Base-by-base conservation (phyloP, 75 land plant genomes). In the Sequoiadendron giganteum region DNA sequence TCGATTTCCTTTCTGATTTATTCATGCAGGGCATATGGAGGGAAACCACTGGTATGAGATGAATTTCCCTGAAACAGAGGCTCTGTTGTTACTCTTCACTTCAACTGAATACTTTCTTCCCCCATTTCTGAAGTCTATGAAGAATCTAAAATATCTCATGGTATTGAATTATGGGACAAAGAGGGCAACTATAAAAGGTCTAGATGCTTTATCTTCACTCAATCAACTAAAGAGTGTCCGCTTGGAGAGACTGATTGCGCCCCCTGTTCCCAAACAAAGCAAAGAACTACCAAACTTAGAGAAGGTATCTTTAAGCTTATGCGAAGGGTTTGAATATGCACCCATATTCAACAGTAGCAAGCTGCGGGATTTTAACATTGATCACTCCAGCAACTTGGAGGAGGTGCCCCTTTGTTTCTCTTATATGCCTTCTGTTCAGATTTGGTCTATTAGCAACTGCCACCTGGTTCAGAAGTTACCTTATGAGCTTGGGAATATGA, bases 31-130 rank as follows among this genome's bases (percentile, higher is more conserved):
- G 43, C 93, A 90, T 47, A 93, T 94, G 94, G 87, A 82, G 34
- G 89, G 87, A 77, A 89, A 87, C 49, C 91, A 93, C 56, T 94
- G 95, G 95, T 89, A 78, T 18, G 61, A 76, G 1, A 91, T 94
- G 93, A 47, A 88, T 8, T 91, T 91, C 30, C 93, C 94, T 30
- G 87, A 90, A 30, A 90, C 94, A 28, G 94, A 94, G 88, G 95
- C 93, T 25, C 92, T 94, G 77, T 85, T 94, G 19, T 85, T 94
- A 16, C 90, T 90, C 83, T 92, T 91, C 40, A 86, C 90, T 10
- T 88, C 95, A 8, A 84, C 39, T 28, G 85, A 58, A 21, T 94
- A 92, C 88, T 94, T 61, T 94, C 95, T 83, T 90, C 48, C 48
- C 6, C 48, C 94, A 3, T 94, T 94, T 87, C 68, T 94, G 13